Evolutionary conservation across 768 basidiomycete genomes (phyloP).

Genomic region (Suillus clintonianus): DNA sequence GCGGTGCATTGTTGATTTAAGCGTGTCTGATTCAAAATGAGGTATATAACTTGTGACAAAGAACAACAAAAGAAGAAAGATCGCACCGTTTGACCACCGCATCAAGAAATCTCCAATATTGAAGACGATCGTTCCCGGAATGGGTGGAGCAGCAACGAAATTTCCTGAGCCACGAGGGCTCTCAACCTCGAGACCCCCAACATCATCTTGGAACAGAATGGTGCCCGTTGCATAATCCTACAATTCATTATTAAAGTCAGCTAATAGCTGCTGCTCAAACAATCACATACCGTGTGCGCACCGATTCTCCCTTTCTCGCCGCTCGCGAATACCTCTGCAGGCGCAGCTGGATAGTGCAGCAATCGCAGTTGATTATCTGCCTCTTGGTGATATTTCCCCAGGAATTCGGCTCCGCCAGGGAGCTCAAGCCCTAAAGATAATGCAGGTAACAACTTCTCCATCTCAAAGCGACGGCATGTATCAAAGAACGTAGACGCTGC

Average conservation of each 20-base stretch:
- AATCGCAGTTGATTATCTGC: constrained; percentile 57
- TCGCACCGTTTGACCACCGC: constrained; percentile 41
- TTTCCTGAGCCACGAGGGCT: constrained; percentile 48
- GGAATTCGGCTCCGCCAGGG: constrained; percentile 42
- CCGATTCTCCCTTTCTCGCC: constrained; percentile 36
- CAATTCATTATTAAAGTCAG: not conserved
- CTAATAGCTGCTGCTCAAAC: not conserved
- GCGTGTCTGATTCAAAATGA: constrained; percentile 17
- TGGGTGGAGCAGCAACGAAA: constrained; percentile 43
- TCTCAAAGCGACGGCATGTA: constrained; percentile 37
- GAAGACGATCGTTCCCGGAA: constrained; percentile 49
- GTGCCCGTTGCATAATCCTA: constrained; percentile 60
- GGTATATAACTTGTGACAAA: not conserved
- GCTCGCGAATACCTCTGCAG: constrained; percentile 23
- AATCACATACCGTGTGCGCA: constrained; percentile 28
- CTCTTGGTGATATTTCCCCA: constrained; percentile 41
- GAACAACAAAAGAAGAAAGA: not conserved
- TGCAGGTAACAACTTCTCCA: constrained; percentile 42
- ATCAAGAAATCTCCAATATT: constrained; percentile 55
- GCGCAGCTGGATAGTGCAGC: constrained; percentile 53
- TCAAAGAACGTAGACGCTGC: constrained; percentile 54
- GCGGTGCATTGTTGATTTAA: constrained; percentile 48
- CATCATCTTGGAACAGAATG: constrained; percentile 58
- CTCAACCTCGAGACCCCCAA: constrained; percentile 65
- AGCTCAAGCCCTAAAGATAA: constrained; percentile 48